Evolutionary conservation across 2,329 filamentous ascomycete species (phyloP), one percentile per base, ranked within the genome.

Genomic region (Plenodomus tracheiphilus): DNA sequence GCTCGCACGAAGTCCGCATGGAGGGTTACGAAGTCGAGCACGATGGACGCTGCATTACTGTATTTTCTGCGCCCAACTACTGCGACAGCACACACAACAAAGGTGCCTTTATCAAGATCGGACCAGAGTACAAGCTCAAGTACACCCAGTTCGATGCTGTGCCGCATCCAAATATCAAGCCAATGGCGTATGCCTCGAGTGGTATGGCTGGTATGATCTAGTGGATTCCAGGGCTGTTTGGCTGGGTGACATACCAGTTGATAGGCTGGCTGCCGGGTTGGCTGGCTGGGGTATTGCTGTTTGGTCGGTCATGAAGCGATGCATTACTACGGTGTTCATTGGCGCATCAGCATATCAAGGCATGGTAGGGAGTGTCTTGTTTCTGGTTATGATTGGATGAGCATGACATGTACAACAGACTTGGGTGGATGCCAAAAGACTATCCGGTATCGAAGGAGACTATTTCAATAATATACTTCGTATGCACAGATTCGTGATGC

Each of bases 1-100:
- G 94, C 63, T 96, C 91, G 68, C 94, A 99, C 76, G 94, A 99
- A 74, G 94, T 99, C 21, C 86, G 94, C 64, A 99, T 99, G 94
- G 92, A 94, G 52, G 94, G 94, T n/a, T 99, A 97, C 68, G 93
- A 99, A 72, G 89, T 96, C 60, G 93, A 99, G 79, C 94, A 99
- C 72, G 88, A 94, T 64, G 94, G 93, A 57, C 87, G 85, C 63
- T 99, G 94, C 72, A 97, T 99, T 64, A 99, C 94, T 85, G 94
- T 99, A 62, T 99, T 99, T 80, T 97, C 93, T 35, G 94, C 94
- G 20, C 94, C 94, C 34, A 96, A 86, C 74, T 99, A 99, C 74
- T 99, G 94, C 75, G 94, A 99, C 71, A 91, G 91, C 64, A 97
- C 94, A 0, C 93, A 96, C 77, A 99, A 99, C 77, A 94, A 92